Percentiles rank a stretch among this genome's conserved stretches.
Conservation (phyloP, 306 rosid species). For the Cucurbita maxima region DNA sequence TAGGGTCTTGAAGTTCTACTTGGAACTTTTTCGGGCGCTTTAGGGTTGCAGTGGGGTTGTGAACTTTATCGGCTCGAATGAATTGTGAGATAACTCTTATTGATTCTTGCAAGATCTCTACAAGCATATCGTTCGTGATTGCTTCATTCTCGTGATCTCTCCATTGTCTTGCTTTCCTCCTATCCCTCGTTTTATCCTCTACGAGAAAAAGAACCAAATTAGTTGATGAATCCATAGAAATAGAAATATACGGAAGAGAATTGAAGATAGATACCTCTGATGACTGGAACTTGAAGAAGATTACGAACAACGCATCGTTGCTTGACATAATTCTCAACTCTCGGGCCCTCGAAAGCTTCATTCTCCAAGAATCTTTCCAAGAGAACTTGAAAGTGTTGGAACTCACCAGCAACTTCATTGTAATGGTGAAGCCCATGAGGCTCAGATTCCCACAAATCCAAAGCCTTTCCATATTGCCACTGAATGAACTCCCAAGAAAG, state of each 20-base stretch:
- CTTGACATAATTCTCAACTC: slow-evolving; percentile 42
- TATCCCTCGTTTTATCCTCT: slow-evolving; percentile 41
- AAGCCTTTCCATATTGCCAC: slow-evolving; percentile 70
- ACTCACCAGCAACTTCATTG: slow-evolving; percentile 61
- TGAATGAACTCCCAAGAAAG: slow-evolving; percentile 92
- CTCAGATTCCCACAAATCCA: slow-evolving; percentile 42
- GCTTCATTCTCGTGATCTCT: slow-evolving; percentile 15
- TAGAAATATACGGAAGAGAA: too few species aligned
- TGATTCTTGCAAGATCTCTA: slow-evolving; percentile 54
- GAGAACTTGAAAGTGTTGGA: slow-evolving; percentile 59
- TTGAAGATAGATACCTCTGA: slow-evolving; percentile 24
- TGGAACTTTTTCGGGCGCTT: slow-evolving; percentile 18
- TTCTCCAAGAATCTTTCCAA: slow-evolving; percentile 49
- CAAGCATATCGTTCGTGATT: slow-evolving; percentile 35
- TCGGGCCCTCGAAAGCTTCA: slow-evolving; percentile 47
- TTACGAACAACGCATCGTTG: slow-evolving; percentile 35
- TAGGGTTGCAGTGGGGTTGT: slow-evolving; percentile 9
- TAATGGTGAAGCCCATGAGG: slow-evolving; percentile 26
- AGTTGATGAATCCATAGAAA: too few species aligned
- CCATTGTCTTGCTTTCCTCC: slow-evolving; percentile 20
- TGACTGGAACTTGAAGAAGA: slow-evolving; percentile 60
- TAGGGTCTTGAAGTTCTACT: slow-evolving; percentile 46
- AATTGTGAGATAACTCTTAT: slow-evolving; percentile 54
- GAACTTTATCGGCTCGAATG: slow-evolving; percentile 44
- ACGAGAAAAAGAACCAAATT: not conserved